These are phyloP conservation scores for Nemania serpens DNA, from an alignment of 2,329 filamentous ascomycete species.

Conservation along the genomic window DNA sequence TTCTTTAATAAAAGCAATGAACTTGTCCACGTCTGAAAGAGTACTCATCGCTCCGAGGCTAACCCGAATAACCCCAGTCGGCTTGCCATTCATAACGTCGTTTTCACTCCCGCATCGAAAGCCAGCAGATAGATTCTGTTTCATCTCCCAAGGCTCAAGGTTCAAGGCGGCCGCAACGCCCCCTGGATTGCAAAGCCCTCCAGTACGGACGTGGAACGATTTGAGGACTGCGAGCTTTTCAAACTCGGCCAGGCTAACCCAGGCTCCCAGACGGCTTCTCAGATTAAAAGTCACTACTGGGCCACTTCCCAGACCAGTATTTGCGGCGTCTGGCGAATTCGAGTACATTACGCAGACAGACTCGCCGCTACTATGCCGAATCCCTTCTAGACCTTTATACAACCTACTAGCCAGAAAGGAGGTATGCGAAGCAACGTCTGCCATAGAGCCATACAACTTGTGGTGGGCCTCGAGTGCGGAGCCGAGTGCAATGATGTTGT, in stretches of 20 bases:
- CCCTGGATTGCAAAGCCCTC: slow-evolving; percentile 90
- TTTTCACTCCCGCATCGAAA: slow-evolving; percentile 83
- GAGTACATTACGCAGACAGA: slow-evolving; percentile 71
- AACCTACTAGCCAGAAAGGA: slow-evolving; percentile 65
- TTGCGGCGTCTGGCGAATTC: slow-evolving; percentile 39
- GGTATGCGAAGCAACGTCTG: slow-evolving; percentile 72
- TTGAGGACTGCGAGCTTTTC: slow-evolving; percentile 83
- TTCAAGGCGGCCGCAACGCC: slow-evolving; percentile 76
- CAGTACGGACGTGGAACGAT: slow-evolving; percentile 83
- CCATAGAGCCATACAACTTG: slow-evolving; percentile 73
- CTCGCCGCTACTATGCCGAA: slow-evolving; percentile 72
- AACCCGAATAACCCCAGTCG: slow-evolving; percentile 82
- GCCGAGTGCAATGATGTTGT: slow-evolving; percentile 84
- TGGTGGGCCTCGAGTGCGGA: slow-evolving; percentile 72
- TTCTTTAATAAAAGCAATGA: slow-evolving; percentile 73
- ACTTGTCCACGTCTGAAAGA: slow-evolving; percentile 70
- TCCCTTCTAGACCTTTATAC: slow-evolving; percentile 57
- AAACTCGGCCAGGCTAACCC: slow-evolving; percentile 81
- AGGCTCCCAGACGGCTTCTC: slow-evolving; percentile 67
- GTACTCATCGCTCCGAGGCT: slow-evolving; percentile 93
- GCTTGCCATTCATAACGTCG: slow-evolving; percentile 81
- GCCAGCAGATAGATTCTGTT: slow-evolving; percentile 80
- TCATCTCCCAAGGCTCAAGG: slow-evolving; percentile 81
- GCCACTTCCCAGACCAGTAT: slow-evolving; percentile 56
- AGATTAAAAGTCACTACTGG: slow-evolving; percentile 87